Base-by-base conservation (phyloP, 768 basidiomycete genomes). In the Hygrocybe coccinea region DNA sequence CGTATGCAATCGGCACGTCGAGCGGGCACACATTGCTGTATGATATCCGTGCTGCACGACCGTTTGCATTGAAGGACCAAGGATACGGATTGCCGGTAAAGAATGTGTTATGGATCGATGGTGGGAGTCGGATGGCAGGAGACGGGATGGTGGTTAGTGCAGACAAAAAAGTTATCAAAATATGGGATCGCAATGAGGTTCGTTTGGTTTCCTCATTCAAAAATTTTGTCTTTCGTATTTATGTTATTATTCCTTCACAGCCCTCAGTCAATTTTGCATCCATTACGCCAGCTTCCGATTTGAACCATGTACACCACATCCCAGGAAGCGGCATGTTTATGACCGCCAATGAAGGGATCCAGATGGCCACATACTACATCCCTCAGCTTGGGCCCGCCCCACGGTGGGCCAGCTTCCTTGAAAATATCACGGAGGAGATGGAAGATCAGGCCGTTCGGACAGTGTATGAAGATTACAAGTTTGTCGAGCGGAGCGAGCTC, bases 361-460 rank as follows among this genome's bases (percentile, higher is more conserved):
- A 91, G 64, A 90, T 98, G 87, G 88, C 84, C 24, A 86, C 88
- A 4, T 98, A 91, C 71, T 98, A 93, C 67, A 85, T 98, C 46
- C 97, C 97, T 10, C 91, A 95, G 64, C 83, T 99, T 11, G 97
- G 97, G 0, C 94, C 95, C 2, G 97, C 97, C 9, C 95, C 97
- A 4, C 83, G 85, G 61, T 99, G 97, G 97, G 92, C 91, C 35
- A 87, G 87, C 65, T 99, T 99, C 85, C 83, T 99, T 56, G 97
- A 99, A 73, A 92, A 93, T 64, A 89, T 99, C 66, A 98, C 97
- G 0, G 97, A 99, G 70, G 97, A 99, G 67, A 87, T 98, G 86
- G 95, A 98, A 65, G 92, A 92, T 66, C 86, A 89, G 65, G 85
- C 80, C 8, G 79, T 78, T 35, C 85, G 83, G 54, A 85, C 81